These are phyloP conservation scores for Aureobasidium sp. DNA, from an alignment of 2,329 filamentous ascomycete genomes.

Conservation along the genomic window DNA sequence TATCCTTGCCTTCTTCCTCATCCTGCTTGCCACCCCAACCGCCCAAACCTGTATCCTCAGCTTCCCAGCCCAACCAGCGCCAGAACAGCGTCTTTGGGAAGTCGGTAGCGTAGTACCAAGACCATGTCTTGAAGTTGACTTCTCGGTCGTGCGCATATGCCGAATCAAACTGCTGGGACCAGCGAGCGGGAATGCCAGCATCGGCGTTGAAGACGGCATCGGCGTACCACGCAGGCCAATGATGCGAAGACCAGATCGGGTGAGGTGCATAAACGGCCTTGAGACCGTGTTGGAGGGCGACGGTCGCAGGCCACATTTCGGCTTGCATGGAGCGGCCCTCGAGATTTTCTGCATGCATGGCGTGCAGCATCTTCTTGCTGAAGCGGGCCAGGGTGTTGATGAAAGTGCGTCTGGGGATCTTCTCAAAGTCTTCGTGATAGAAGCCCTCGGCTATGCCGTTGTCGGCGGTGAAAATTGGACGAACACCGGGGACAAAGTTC, in stretches of 20 bases:
- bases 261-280: constrained; percentile 91
- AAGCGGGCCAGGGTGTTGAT: constrained; percentile 86
- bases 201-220: constrained; percentile 70
- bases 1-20: constrained; percentile 15
- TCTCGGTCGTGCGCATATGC: constrained; percentile 58
- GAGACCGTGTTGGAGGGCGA: constrained; percentile 81
- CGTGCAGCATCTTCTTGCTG: constrained; percentile 66
- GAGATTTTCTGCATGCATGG: constrained; percentile 87
- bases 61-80: constrained; percentile 75
- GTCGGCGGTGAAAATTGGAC: constrained; percentile 80
- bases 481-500: constrained; percentile 44
- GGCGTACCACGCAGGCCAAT: constrained; percentile 74
- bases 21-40: constrained; percentile 34
- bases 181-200: constrained; percentile 45
- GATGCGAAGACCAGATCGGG: constrained; percentile 76
- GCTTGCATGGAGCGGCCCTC: constrained; percentile 86
- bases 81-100: constrained; percentile 77
- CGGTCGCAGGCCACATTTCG: constrained; percentile 90
- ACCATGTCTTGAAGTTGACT: constrained; percentile 78
- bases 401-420: constrained; percentile 63
- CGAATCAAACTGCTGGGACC: constrained; percentile 35
- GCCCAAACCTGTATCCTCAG: constrained; percentile 72
- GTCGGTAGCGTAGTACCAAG: constrained; percentile 84
- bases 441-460: constrained; percentile 54
- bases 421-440: constrained; percentile 39